These are phyloP conservation scores for Polychaeton citri DNA, from an alignment of 2,329 filamentous ascomycete species.

Conservation along the genomic window DNA sequence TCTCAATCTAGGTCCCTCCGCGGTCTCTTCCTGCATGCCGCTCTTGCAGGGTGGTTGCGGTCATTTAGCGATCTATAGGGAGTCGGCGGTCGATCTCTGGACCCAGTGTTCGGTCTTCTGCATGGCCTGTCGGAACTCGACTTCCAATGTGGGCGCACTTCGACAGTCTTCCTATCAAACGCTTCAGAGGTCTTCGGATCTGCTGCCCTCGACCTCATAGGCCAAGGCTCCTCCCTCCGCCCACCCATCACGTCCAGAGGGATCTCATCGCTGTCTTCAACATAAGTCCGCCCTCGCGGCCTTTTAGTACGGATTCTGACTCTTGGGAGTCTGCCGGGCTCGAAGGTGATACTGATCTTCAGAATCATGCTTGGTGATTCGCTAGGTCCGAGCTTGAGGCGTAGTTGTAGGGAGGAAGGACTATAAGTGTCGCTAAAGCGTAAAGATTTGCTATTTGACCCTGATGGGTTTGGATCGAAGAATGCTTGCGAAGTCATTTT, in stretches of 20 bases:
- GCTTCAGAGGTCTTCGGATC: no score
- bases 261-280: not conserved
- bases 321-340: conserved; percentile 13
- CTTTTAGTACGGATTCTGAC: conserved; percentile 16
- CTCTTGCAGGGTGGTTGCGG: no score
- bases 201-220: no score
- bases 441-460: conserved; percentile 5
- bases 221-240: no score
- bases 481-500: not conserved
- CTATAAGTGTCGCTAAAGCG: conserved; percentile 15
- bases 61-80: no score
- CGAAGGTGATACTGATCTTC: conserved; percentile 18
- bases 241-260: not conserved
- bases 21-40: no score
- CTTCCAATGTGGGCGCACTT: no score
- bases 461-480: not conserved
- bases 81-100: no score
- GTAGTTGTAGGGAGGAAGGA: conserved; percentile 13
- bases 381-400: conserved; percentile 15
- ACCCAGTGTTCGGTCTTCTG: no score
- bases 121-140: no score
- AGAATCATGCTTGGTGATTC: conserved; percentile 13
- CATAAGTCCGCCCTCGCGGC: conserved; percentile 6
- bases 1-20: no score
- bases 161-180: no score